phyloP scores from a whole-genome alignment of 1,284 basidiomycete genomes.

The Austropuccinia psidii region DNA sequence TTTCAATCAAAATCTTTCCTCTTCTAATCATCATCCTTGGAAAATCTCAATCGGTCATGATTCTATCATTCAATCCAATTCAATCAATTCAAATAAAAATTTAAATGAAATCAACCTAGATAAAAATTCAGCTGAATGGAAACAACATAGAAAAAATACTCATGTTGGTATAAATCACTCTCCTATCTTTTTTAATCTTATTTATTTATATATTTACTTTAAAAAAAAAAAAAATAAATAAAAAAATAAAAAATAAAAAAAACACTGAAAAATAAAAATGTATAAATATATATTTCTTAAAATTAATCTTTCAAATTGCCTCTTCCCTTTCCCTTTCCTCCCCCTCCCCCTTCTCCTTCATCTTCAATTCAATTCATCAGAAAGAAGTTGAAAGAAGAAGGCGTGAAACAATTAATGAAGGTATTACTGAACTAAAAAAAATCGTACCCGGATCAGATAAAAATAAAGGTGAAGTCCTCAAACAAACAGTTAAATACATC shows the following conservation, averaged over 20 bases:
- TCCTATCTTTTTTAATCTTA: too few species aligned
- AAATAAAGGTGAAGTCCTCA: slow-evolving; percentile 79
- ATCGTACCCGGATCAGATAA: slow-evolving; percentile 82
- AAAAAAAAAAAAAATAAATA: slow-evolving; percentile 41
- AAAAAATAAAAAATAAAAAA: slow-evolving; percentile 39
- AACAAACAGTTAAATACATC: slow-evolving; percentile 76
- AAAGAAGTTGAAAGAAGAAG: slow-evolving; percentile 95
- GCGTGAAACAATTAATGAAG: slow-evolving; percentile 88
- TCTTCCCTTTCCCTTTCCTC: neutral
- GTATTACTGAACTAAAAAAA: slow-evolving; percentile 80
- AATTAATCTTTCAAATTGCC: neutral
- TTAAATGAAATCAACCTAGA: neutral
- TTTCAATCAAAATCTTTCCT: too few species aligned
- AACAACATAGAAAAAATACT: slow-evolving; percentile 70
- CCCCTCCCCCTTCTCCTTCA: neutral
- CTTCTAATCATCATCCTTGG: too few species aligned
- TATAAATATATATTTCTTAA: slow-evolving; percentile 43
- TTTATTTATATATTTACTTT: neutral
- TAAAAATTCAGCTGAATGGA: slow-evolving; percentile 57
- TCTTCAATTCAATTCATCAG: slow-evolving; percentile 50
- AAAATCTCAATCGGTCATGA: too few species aligned
- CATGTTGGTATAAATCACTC: slow-evolving; percentile 57
- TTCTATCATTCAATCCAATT: too few species aligned
- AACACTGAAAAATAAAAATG: slow-evolving; percentile 47
- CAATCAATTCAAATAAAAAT: neutral